Evolutionary conservation across 2,329 filamentous ascomycete species (phyloP), one percentile per base, ranked within the genome.

Genomic region (Aspergillus costaricaensis): DNA sequence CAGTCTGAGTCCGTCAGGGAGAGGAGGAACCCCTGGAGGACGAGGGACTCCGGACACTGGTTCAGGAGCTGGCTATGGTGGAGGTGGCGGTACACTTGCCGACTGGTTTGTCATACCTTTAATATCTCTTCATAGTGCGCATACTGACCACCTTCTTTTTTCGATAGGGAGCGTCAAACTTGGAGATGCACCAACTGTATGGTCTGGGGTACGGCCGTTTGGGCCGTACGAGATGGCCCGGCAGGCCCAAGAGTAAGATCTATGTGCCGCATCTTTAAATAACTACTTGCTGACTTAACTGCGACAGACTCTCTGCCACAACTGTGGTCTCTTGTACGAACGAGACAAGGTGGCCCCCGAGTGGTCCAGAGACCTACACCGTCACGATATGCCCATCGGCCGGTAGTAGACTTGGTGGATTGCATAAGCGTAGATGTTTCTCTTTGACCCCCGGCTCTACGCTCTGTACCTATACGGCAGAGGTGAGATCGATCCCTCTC

Each of bases 211-310:
- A 89, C 89, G 52, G 90, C 92, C 27, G 92, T 97, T 8, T 99
- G 95, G 95, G 93, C 91, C 52, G 94, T 98, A 3, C 84, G 95
- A 69, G 93, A 98, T 77, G 95, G 95, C 23, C 95, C 95, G 14
- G 82, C 86, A 57, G 94, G 93, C 57, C 85, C 91, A 65, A 89
- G 91, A 77, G 91, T 95, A 81, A 84, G 90, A 62, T 50, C 30
- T 62, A 60, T 57, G 44, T 56, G 65, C 38, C 36, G 7, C 17
- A 30, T 43, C n/a, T 48, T 17, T 38, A 23, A 53, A 17, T 21
- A 7, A 27, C 23, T 41, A n/a, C 27, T 7, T 12, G 52, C 68
- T 72, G 54, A 74, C 62, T 41, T 36, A 32, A 21, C 49, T 56
- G 59, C 43, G 66, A 54, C 67, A 93, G 91, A 90, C 91, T 30